Evolutionary conservation across 2,329 filamentous ascomycete genomes (phyloP), one percentile per base, ranked within the genome.

Genomic region (Neofusicoccum ribis): DNA sequence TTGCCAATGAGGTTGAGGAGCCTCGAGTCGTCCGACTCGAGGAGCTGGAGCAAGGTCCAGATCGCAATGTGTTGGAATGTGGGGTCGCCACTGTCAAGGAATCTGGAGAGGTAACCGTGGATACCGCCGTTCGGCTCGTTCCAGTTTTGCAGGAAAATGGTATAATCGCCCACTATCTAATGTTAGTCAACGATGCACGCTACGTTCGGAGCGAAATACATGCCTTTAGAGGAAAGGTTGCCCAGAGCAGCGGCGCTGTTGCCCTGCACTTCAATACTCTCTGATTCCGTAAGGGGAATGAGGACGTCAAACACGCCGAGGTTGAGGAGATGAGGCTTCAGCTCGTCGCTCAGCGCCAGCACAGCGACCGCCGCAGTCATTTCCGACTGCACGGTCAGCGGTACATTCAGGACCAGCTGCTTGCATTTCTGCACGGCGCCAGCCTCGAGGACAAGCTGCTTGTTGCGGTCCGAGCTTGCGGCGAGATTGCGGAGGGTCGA

Each of bases 331-430:
- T 96, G 91, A 4, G 91, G 88, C 80, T 99, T 99, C 66, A 99
- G 85, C 69, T 99, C 95, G 72, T 99, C 95, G 71, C 94, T 97
- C 60, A 99, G 82, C 17, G 95, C 95, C 68, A 99, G 85, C 14
- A 99, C 95, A 43, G 95, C 95, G 78, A 99, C 97, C 1, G 95
- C 95, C n/a, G 95, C 95, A 4, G 95, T 99, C 95, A 99, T 99
- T 78, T 99, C 95, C 1, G 93, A 97, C 77, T 99, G 95, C 2
- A 99, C 95, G 44, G 91, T 94, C 56, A 98, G 85, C 0, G 95
- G 93, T 2, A 98, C 95, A 64, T 96, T 90, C 17, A 99, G 83
- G 27, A 99, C 93, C 61, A 99, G 85, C 75, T 98, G 92, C 80
- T 97, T 98, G 88, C 95, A 99, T 78, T 98, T 98, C 76, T 98